phyloP scores from a whole-genome alignment of 1,139 yeast genomes.

The Geotrichum phurueaensis region DNA sequence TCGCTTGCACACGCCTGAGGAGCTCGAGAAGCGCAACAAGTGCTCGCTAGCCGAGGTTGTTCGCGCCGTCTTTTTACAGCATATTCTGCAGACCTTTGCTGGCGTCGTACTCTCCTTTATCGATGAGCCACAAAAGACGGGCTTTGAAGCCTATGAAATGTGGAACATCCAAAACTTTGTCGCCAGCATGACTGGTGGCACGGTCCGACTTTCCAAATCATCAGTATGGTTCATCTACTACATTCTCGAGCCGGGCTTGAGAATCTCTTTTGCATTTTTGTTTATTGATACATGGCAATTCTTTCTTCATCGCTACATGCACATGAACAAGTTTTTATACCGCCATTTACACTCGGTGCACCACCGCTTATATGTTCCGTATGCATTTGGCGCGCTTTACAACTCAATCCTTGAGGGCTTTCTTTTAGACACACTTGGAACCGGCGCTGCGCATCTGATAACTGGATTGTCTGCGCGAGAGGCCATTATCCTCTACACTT shows the following conservation, averaged over 20 bases:
- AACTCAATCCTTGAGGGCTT: conserved; percentile 94
- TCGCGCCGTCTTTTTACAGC: conserved; percentile 78
- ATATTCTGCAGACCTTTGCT: conserved; percentile 66
- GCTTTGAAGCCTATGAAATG: conserved; percentile 61
- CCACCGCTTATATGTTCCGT: conserved; percentile 89
- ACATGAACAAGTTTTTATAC: conserved; percentile 68
- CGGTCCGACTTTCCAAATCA: conserved; percentile 7
- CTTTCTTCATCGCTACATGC: conserved; percentile 84
- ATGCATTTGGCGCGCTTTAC: conserved; percentile 92
- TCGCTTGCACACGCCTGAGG: conserved; percentile 65
- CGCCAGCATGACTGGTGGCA: conserved; percentile 10
- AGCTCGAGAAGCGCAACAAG: conserved; percentile 50
- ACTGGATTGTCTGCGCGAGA: conserved; percentile 72
- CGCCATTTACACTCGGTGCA: conserved; percentile 85
- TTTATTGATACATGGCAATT: conserved; percentile 94
- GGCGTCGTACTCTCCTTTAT: conserved; percentile 52
- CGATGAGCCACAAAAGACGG: conserved; percentile 64
- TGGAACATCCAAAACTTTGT: conserved; percentile 42
- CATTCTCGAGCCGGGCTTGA: conserved; percentile 44
- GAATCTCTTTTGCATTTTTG: conserved; percentile 57
- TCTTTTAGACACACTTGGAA: conserved; percentile 82
- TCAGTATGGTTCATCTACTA: conserved; percentile 44
- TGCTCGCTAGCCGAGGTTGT: conserved; percentile 66
- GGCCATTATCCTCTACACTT: conserved; percentile 63
- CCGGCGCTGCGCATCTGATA: conserved; percentile 69